A percentile compares a stretch with the other conserved stretches of the same genome.
Conservation (phyloP, 73 alveolate genomes). For the Uronychia binucleata region DNA sequence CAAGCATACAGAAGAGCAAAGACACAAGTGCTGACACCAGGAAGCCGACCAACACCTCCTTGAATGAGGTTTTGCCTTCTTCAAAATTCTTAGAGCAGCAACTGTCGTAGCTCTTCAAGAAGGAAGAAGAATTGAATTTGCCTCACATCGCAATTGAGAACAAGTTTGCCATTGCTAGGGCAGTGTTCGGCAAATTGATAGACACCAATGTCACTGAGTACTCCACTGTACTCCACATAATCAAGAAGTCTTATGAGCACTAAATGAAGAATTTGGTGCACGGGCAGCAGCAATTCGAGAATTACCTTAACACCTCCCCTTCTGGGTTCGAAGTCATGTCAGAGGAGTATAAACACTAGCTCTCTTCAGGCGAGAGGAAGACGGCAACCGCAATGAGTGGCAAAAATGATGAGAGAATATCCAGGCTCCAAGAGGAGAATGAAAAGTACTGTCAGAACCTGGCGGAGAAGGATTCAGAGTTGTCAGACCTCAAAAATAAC, state of each 20-base stretch:
- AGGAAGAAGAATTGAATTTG: background rate
- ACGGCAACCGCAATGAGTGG: background rate
- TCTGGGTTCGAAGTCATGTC: background rate
- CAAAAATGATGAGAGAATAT: background rate
- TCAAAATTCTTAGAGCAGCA: background rate
- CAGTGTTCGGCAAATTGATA: background rate
- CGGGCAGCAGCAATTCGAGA: background rate
- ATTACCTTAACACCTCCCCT: background rate
- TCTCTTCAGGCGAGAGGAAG: background rate
- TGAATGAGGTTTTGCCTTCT: background rate
- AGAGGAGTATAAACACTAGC: background rate
- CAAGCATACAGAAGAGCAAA: background rate
- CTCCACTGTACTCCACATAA: background rate
- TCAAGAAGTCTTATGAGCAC: background rate
- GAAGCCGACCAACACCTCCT: background rate
- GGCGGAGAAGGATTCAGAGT: background rate
- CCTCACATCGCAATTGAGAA: background rate
- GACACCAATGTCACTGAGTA: background rate
- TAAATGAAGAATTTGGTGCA: background rate
- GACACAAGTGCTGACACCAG: background rate
- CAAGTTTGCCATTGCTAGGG: background rate
- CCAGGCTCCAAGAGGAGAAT: background rate
- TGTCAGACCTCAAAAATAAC: background rate
- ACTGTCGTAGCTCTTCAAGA: background rate
- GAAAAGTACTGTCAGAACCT: background rate